These are phyloP conservation scores for Mucor velutinosus DNA, from an alignment of 371 early-diverging fungal genomes.

Conservation along the genomic window DNA sequence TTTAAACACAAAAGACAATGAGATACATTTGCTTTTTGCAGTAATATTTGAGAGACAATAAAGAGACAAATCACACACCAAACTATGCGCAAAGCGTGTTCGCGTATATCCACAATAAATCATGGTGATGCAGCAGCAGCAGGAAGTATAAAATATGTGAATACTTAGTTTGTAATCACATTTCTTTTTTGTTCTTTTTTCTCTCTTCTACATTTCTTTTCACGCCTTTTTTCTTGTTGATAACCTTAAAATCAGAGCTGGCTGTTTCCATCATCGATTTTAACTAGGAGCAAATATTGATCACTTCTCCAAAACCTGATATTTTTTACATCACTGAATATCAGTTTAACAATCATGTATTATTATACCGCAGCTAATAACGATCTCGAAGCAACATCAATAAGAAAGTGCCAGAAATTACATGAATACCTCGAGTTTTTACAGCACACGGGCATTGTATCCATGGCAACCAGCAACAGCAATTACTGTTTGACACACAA, in stretches of 20 bases:
- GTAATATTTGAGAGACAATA: no score
- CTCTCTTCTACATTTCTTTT: not conserved
- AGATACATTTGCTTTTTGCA: not conserved
- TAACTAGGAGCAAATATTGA: not conserved
- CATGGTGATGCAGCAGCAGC: not conserved
- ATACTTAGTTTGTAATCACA: not conserved
- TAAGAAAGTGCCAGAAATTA: not conserved
- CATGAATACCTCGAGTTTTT: not conserved
- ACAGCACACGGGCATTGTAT: not conserved
- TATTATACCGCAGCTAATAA: not conserved
- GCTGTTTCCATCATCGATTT: not conserved
- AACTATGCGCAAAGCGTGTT: not conserved
- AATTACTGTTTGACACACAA: constrained; percentile 23
- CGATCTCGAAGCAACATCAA: not conserved
- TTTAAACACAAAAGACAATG: not conserved
- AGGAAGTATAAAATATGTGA: not conserved
- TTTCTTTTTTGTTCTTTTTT: not conserved
- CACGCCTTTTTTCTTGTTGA: not conserved
- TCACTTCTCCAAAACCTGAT: not conserved
- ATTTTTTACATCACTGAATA: not conserved
- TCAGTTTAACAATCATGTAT: not conserved
- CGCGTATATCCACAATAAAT: not conserved
- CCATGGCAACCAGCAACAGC: not conserved
- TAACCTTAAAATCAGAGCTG: not conserved
- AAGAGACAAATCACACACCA: no score